Evolutionary conservation across 2,329 filamentous ascomycete species (phyloP).

Genomic region (Colletotrichum tropicicola): DNA sequence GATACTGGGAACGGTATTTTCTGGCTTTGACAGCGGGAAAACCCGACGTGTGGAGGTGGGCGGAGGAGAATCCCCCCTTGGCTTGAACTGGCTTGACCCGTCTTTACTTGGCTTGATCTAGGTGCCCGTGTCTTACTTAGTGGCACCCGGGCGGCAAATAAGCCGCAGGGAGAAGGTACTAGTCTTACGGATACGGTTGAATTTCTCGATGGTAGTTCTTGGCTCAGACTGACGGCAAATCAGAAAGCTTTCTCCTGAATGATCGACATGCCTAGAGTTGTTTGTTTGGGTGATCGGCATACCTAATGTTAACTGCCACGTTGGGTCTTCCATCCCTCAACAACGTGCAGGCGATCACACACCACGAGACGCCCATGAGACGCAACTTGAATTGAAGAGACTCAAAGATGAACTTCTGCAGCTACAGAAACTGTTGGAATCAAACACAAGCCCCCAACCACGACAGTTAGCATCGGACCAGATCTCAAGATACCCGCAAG

Average conservation of each 20-base stretch:
- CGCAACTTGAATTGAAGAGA: background rate
- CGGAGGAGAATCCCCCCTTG: background rate
- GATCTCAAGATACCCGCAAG: background rate
- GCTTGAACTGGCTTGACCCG: no score
- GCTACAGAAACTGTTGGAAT: background rate
- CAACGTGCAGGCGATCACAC: background rate
- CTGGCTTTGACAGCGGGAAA: slow-evolving; percentile 53
- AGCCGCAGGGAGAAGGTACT: background rate
- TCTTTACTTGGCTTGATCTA: slow-evolving; percentile 6
- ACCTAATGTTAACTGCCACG: background rate
- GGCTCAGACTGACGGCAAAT: background rate
- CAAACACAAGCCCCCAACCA: background rate
- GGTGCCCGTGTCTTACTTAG: background rate
- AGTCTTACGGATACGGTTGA: background rate
- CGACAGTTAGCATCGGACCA: background rate
- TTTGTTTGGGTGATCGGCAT: background rate
- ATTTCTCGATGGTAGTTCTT: background rate
- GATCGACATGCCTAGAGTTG: background rate
- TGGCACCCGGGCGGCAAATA: background rate
- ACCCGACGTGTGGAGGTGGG: slow-evolving; percentile 46
- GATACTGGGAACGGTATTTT: slow-evolving; percentile 57
- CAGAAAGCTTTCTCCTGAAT: background rate
- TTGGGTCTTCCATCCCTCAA: background rate
- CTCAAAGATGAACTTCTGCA: background rate
- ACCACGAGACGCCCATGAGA: background rate